Evolutionary conservation across 2,329 filamentous ascomycete genomes (phyloP), one percentile per base, ranked within the genome.

Genomic region (Aspergillus ochraceus): DNA sequence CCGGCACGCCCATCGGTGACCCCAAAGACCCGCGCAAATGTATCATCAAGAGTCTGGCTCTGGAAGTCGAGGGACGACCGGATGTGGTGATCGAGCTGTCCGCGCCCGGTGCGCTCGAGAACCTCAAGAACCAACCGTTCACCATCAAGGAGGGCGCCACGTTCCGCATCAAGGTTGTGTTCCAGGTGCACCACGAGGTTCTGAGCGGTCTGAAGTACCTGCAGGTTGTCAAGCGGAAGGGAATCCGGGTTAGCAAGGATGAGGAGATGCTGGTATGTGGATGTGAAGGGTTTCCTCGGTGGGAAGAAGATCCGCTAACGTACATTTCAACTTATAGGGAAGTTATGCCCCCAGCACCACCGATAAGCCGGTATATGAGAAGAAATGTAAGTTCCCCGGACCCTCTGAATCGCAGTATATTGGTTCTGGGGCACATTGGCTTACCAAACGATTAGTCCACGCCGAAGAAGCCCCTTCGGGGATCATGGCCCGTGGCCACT

Each of bases 171-270:
- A 92, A 90, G 76, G 93, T 90, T 60, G 86, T 87, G 63, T 99
- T 98, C 85, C 90, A 93, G 81, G 95, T 99, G 50, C 92, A 99
- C 83, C 92, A 97, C 77, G 90, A 98, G 79, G 94, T 99, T 67
- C 86, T 98, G 57, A 95, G 91, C 70, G 95, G 95, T 50, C 81
- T 99, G 74, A 96, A 97, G 81, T 99, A 98, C 77, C 86, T 99
- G 59, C 95, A 99, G 81, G 86, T 92, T 46, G 90, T 97, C 64
- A 96, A 95, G 85, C 85, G 93, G 70, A 92, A 92, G 83, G 90
- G 91, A 57, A 84, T 98, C 75, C 87, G 86, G 60, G 87, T 94
- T 62, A 91, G 90, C 82, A 99, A 97, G 86, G 90, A 95, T 72
- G 90, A 96, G 70, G 94, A 98, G 82, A 99, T 99, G 95, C 90